A percentile compares a stretch with the other conserved stretches of the same genome.
Conservation (phyloP, 148 eudicot genomes). For the Bassia scoparia region DNA sequence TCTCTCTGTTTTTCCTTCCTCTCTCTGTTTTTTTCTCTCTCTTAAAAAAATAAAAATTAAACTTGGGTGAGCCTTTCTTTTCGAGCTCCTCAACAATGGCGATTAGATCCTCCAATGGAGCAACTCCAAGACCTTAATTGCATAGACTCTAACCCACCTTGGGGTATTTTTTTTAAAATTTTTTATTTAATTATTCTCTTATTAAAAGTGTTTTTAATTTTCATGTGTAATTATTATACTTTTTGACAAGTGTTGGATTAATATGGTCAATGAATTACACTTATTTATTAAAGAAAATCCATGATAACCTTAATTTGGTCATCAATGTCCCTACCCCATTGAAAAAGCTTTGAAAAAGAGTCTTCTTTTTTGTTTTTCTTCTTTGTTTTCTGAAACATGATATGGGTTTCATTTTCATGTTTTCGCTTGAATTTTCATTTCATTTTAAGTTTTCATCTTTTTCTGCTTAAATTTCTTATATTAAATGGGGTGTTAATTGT, state of each 20-base stretch:
- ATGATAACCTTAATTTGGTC: conserved; percentile 16
- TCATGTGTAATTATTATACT: not conserved
- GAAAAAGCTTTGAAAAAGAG: conserved; percentile 16
- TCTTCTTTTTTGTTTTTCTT: conserved; percentile 6
- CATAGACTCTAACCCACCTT: conserved; percentile 97
- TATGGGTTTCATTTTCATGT: conserved; percentile 19
- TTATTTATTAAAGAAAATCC: conserved; percentile 6
- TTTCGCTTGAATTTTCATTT: not conserved
- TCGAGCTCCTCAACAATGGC: conserved; percentile 54
- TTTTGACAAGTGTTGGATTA: not conserved
- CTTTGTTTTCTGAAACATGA: conserved; percentile 10
- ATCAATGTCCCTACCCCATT: conserved; percentile 30
- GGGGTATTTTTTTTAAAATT: conserved; percentile 53
- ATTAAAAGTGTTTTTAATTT: not conserved
- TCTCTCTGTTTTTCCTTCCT: too few species aligned
- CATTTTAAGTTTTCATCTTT: conserved; percentile 3
- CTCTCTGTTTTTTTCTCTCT: not conserved
- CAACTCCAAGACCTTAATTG: conserved; percentile 99
- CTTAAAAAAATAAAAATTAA: not conserved
- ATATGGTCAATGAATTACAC: conserved; percentile 26
- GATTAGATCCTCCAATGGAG: conserved; percentile 87
- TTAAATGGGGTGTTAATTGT: not conserved
- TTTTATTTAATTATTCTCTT: not conserved
- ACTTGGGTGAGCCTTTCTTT: conserved; percentile 22
- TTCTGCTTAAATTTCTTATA: not conserved